phyloP scores from a whole-genome alignment of 2,329 filamentous ascomycete species.

The Didymella keratinophila region DNA sequence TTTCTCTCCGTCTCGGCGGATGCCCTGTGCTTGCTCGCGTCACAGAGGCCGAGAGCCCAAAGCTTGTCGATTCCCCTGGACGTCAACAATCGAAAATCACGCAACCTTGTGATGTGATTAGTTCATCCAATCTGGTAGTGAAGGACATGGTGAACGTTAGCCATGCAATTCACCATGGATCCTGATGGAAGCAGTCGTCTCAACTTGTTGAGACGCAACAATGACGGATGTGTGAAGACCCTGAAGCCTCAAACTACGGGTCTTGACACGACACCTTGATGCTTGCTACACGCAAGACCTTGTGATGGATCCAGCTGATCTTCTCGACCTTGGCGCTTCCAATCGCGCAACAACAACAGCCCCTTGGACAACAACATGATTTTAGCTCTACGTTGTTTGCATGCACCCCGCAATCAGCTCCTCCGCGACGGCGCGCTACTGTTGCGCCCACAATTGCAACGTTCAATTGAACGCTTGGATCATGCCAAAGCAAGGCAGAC shows the following conservation, averaged over 20 bases:
- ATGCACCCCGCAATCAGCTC: conserved; percentile 9
- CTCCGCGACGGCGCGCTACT: not conserved
- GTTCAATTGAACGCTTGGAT: not conserved
- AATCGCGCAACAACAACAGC: not conserved
- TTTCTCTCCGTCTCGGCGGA: conserved; percentile 15
- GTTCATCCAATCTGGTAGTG: too few relatives aligned
- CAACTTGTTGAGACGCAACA: not conserved
- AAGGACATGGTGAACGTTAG: too few relatives aligned
- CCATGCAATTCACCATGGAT: too few relatives aligned
- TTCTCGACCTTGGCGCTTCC: conserved; percentile 9
- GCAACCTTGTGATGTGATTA: not conserved
- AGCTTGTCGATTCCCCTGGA: conserved; percentile 7
- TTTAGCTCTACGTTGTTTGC: conserved; percentile 3
- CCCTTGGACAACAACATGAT: conserved; percentile 1
- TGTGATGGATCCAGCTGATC: conserved; percentile 13
- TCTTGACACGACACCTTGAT: conserved; percentile 16
- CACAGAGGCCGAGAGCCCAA: not conserved
- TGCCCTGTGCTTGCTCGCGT: conserved; percentile 4
- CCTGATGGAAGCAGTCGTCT: not conserved
- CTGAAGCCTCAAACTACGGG: conserved; percentile 1
- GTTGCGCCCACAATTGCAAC: not conserved
- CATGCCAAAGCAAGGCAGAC: not conserved
- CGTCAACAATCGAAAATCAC: not conserved
- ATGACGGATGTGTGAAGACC: not conserved
- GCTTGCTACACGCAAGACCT: conserved; percentile 28